Percentiles rank a stretch among this genome's conserved stretches.
Conservation (phyloP, 164 flowering plant species). For the Vitis rupestris region DNA sequence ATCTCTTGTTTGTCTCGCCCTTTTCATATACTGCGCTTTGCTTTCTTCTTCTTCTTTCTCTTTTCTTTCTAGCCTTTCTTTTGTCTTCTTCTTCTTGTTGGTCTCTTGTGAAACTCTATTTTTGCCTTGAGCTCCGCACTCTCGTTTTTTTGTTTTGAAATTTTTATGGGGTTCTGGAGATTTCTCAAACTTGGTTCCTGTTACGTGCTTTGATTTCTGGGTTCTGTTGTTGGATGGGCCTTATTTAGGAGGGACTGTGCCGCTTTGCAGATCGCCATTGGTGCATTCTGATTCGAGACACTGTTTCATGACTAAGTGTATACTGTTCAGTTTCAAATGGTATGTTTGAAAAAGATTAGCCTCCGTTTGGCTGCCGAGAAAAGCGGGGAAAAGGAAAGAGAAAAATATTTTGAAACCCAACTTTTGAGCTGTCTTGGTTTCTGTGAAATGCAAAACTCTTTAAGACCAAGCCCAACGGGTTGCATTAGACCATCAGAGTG, state of each 20-base stretch:
- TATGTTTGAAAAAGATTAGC: not conserved
- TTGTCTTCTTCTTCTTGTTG: constrained; percentile 18
- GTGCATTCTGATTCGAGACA: constrained; percentile 6
- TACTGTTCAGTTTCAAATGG: not conserved
- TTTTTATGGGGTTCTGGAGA: not conserved
- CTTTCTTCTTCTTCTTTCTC: constrained; percentile 21
- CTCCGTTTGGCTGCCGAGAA: too few species aligned
- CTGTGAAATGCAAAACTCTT: too few species aligned
- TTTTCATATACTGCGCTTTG: constrained; percentile 15
- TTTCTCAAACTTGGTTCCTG: constrained; percentile 2
- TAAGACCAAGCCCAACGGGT: too few species aligned
- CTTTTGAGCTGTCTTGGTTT: too few species aligned
- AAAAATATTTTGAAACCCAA: too few species aligned
- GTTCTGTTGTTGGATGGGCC: not conserved
- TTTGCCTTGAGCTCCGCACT: too few species aligned
- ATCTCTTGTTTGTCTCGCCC: constrained; percentile 27
- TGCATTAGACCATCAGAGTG: too few species aligned
- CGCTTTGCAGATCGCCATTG: constrained; percentile 13
- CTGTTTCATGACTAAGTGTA: not conserved
- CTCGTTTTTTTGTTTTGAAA: not conserved
- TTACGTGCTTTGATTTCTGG: not conserved
- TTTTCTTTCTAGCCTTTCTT: constrained; percentile 28
- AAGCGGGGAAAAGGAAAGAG: too few species aligned
- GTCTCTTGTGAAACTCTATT: not conserved
- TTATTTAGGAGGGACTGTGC: not conserved